Evolutionary conservation across 2,329 filamentous ascomycete species (phyloP).

Genomic region (Sporothrix pallida): DNA sequence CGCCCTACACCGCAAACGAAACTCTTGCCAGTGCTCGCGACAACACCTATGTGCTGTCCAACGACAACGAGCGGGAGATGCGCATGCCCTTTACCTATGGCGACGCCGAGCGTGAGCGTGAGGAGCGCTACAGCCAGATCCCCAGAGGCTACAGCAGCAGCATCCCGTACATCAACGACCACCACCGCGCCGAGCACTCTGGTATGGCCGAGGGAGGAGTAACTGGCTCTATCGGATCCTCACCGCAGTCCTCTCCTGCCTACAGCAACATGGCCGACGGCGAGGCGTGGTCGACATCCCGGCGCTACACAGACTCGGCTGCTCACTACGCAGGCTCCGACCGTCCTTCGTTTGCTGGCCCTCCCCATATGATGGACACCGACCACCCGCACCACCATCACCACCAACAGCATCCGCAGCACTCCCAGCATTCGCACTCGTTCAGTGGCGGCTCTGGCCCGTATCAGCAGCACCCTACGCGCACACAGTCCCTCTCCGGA

Average conservation of each 20-base stretch:
- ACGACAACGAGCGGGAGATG: constrained; percentile 16
- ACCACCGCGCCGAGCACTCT: constrained; percentile 3
- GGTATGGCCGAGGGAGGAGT: neutral
- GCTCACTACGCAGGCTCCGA: neutral
- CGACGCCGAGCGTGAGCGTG: constrained; percentile 13
- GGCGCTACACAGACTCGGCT: neutral
- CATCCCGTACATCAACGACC: neutral
- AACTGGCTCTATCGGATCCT: constrained; percentile 15
- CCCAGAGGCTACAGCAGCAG: constrained; percentile 15
- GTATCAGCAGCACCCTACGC: constrained; percentile 27
- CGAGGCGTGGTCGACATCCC: neutral
- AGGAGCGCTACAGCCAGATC: constrained; percentile 10
- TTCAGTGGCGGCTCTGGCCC: neutral
- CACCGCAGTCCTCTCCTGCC: constrained; percentile 13
- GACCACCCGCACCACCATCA: neutral
- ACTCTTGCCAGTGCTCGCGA: neutral
- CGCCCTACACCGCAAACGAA: constrained; percentile 11
- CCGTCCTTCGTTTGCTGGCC: neutral
- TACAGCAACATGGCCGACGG: constrained; percentile 18
- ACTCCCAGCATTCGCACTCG: neutral
- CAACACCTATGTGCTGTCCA: constrained; percentile 8
- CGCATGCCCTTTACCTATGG: neutral
- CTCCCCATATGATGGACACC: neutral
- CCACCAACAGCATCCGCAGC: neutral
- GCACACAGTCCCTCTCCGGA: constrained; percentile 26